These are phyloP conservation scores for Pyricularia grisea DNA, from an alignment of 2,329 filamentous ascomycete genomes.

Conservation along the genomic window DNA sequence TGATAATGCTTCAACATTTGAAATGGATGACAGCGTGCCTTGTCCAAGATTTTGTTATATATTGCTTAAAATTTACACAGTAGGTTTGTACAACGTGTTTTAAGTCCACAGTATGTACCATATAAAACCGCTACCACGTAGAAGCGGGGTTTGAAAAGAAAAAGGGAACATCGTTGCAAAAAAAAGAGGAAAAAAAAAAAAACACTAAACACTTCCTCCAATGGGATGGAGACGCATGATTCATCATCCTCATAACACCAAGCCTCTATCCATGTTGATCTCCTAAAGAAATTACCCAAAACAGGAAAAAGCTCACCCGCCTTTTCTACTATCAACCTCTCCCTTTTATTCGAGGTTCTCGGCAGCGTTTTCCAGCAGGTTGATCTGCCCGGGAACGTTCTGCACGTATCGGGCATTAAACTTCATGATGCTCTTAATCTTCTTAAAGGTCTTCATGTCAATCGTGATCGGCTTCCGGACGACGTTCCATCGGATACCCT, in stretches of 20 bases:
- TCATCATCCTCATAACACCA: not conserved
- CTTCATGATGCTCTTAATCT: slow-evolving; percentile 41
- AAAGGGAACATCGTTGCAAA: not conserved
- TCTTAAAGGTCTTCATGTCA: slow-evolving; percentile 36
- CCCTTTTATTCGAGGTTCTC: not conserved
- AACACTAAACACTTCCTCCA: no score
- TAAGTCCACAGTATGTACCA: not conserved
- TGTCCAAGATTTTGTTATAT: not conserved
- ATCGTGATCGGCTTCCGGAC: slow-evolving; percentile 36
- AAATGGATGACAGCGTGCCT: not conserved
- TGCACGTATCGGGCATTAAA: slow-evolving; percentile 48
- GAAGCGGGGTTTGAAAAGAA: not conserved
- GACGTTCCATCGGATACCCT: slow-evolving; percentile 45
- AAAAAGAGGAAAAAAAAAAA: no score
- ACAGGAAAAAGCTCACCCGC: not conserved
- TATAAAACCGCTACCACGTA: no score
- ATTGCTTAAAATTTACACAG: not conserved
- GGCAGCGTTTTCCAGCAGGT: slow-evolving; percentile 23
- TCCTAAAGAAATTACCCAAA: not conserved
- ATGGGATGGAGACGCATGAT: not conserved
- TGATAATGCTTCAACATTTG: not conserved
- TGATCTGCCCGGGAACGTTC: slow-evolving; percentile 33
- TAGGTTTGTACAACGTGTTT: not conserved
- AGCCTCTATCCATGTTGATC: not conserved
- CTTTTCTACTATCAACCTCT: no score